These are phyloP conservation scores for Barnettozyma salicaria DNA, from an alignment of 805 yeast species.

Conservation along the genomic window DNA sequence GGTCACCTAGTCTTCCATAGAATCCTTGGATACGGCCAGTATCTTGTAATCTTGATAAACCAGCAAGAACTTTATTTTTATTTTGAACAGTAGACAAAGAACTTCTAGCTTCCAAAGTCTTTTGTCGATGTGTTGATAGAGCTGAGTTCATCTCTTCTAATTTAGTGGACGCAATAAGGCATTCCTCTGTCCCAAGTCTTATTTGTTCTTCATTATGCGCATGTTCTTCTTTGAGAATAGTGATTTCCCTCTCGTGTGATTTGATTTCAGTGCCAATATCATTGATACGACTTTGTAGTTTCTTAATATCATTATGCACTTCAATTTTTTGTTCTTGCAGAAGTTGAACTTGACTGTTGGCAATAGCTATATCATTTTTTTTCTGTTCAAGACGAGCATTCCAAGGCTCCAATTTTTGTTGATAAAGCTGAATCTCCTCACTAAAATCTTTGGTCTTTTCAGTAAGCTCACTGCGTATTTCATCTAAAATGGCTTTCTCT, in stretches of 20 bases:
- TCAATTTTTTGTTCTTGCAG: slow-evolving; percentile 41
- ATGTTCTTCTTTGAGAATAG: slow-evolving; percentile 42
- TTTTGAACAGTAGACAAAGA: slow-evolving; percentile 54
- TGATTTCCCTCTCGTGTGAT: slow-evolving; percentile 41
- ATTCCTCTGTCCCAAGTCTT: slow-evolving; percentile 50
- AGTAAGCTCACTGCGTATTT: slow-evolving; percentile 58
- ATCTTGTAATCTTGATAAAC: slow-evolving; percentile 61
- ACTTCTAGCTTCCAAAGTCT: slow-evolving; percentile 58
- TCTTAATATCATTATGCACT: slow-evolving; percentile 38
- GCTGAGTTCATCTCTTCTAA: slow-evolving; percentile 50
- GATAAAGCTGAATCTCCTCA: slow-evolving; percentile 55
- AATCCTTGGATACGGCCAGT: slow-evolving; percentile 84
- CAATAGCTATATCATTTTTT: slow-evolving; percentile 58
- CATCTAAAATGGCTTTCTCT: slow-evolving; percentile 55
- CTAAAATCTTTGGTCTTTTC: slow-evolving; percentile 69
- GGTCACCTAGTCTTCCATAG: slow-evolving; percentile 84
- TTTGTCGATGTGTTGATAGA: slow-evolving; percentile 50
- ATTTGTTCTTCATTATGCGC: slow-evolving; percentile 49
- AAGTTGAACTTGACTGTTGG: slow-evolving; percentile 58
- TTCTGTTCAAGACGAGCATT: slow-evolving; percentile 57
- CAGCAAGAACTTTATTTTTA: slow-evolving; percentile 65
- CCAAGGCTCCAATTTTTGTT: slow-evolving; percentile 78
- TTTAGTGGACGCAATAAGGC: slow-evolving; percentile 40
- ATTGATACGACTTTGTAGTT: slow-evolving; percentile 39
- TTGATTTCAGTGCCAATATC: slow-evolving; percentile 43